These are phyloP conservation scores for Metschnikowia dekortorum DNA, from an alignment of 805 yeast genomes.

Conservation along the genomic window DNA sequence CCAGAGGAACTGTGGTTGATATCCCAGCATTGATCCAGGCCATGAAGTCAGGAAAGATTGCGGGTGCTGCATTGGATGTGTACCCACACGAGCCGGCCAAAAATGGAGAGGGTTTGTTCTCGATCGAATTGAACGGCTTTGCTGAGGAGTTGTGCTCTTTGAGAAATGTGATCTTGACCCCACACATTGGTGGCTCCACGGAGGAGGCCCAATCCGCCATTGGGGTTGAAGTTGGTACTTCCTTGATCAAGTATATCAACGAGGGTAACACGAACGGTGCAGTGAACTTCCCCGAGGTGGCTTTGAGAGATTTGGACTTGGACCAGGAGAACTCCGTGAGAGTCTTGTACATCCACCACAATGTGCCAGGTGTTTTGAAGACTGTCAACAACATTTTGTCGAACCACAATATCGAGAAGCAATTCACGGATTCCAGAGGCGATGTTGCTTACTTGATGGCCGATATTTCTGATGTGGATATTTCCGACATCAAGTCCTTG, in stretches of 20 bases:
- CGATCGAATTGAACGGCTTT: slow-evolving; percentile 73
- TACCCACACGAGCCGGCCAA: slow-evolving; percentile 96
- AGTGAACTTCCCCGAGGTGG: slow-evolving; percentile 98
- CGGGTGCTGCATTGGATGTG: slow-evolving; percentile 96
- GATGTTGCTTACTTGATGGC: slow-evolving; percentile 98
- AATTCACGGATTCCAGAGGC: slow-evolving; percentile 94
- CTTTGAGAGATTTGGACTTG: slow-evolving; percentile 79
- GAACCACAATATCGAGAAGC: slow-evolving; percentile 94
- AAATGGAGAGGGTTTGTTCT: slow-evolving; percentile 82
- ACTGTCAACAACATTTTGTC: slow-evolving; percentile 95
- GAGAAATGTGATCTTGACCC: slow-evolving; percentile 88
- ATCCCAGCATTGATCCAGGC: slow-evolving; percentile 92
- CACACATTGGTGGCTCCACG: slow-evolving; percentile 98
- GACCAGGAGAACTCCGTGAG: slow-evolving; percentile 88
- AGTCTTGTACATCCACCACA: slow-evolving; percentile 92
- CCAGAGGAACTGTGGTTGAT: slow-evolving; percentile 97
- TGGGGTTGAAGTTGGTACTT: slow-evolving; percentile 89
- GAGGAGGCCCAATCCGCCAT: slow-evolving; percentile 98
- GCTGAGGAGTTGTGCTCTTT: slow-evolving; percentile 73
- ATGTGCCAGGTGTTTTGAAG: slow-evolving; percentile 97
- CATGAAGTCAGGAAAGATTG: slow-evolving; percentile 86
- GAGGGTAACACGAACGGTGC: slow-evolving; percentile 95
- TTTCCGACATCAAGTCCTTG: slow-evolving; percentile 75
- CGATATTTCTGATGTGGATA: slow-evolving; percentile 82
- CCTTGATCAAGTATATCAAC: slow-evolving; percentile 85